Percentiles rank a stretch among this genome's conserved stretches.
These are phyloP conservation scores for Reutealis trisperma DNA, from an alignment of 345 rosid genomes.

Conservation along the genomic window DNA sequence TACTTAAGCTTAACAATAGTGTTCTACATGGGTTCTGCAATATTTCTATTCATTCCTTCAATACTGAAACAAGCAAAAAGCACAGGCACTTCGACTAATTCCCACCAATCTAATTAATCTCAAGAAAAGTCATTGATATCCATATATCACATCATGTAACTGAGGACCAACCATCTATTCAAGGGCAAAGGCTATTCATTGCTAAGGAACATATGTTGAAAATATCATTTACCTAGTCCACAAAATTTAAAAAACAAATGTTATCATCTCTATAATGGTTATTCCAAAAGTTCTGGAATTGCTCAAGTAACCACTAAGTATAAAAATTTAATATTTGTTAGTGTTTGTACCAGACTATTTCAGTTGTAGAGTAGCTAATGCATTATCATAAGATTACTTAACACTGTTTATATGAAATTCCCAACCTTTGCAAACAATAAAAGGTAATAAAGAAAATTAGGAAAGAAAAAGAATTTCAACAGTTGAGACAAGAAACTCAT, in stretches of 20 bases:
- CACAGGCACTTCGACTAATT: neutral
- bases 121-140: neutral
- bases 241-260: neutral
- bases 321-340: neutral
- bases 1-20: neutral
- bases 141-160: neutral
- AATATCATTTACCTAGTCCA: neutral
- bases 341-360: neutral
- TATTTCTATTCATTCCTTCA: neutral
- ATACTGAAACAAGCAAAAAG: neutral
- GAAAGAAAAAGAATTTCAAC: neutral
- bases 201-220: neutral
- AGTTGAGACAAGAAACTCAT: neutral
- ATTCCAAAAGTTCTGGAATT: neutral
- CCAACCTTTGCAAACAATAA: neutral
- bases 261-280: neutral
- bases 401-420: neutral
- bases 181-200: neutral
- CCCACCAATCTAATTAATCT: neutral
- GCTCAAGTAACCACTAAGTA: neutral
- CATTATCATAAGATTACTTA: neutral
- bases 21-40: neutral
- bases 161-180: neutral
- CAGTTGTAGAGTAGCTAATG: neutral
- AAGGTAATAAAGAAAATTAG: neutral